These are phyloP conservation scores for Obba rivulosa DNA, from an alignment of 768 basidiomycete genomes.

Conservation along the genomic window DNA sequence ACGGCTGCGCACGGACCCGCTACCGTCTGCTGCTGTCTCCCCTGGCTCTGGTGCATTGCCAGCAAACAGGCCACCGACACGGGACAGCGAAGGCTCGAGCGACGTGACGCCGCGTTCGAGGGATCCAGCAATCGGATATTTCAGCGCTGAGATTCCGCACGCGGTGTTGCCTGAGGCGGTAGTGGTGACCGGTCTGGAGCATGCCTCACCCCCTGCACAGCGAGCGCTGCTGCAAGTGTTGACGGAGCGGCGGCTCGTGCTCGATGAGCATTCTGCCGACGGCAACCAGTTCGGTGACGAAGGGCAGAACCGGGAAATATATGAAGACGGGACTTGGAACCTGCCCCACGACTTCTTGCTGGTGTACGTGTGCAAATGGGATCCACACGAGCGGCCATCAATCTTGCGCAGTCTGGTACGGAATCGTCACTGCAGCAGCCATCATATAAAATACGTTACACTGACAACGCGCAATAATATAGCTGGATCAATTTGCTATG, in stretches of 20 bases:
- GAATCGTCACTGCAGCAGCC: background rate
- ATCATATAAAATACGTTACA: too few species aligned
- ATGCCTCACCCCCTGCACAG: conserved; percentile 49
- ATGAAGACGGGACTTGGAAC: conserved; percentile 39
- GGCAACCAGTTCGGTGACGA: conserved; percentile 19
- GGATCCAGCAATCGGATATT: background rate
- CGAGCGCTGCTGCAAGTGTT: conserved; percentile 51
- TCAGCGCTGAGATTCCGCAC: conserved; percentile 13
- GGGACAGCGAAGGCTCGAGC: background rate
- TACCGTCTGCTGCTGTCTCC: conserved; percentile 4
- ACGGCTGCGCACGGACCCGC: conserved; percentile 13
- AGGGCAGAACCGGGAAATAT: background rate
- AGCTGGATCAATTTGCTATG: conserved; percentile 81
- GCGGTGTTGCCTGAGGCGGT: conserved; percentile 50
- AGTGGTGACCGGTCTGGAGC: conserved; percentile 68
- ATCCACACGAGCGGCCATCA: conserved; percentile 57
- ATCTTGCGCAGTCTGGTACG: conserved; percentile 62
- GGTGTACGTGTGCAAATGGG: conserved; percentile 66
- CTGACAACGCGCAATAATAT: background rate
- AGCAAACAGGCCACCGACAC: background rate
- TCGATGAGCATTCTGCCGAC: conserved; percentile 33
- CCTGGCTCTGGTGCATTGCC: background rate
- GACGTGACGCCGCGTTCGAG: background rate
- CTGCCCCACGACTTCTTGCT: conserved; percentile 67
- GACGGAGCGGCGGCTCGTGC: conserved; percentile 42